A percentile compares a stretch with the other conserved stretches of the same genome.
phyloP scores from a whole-genome alignment of 1,284 basidiomycete species.

The Papiliotrema nemorosa region DNA sequence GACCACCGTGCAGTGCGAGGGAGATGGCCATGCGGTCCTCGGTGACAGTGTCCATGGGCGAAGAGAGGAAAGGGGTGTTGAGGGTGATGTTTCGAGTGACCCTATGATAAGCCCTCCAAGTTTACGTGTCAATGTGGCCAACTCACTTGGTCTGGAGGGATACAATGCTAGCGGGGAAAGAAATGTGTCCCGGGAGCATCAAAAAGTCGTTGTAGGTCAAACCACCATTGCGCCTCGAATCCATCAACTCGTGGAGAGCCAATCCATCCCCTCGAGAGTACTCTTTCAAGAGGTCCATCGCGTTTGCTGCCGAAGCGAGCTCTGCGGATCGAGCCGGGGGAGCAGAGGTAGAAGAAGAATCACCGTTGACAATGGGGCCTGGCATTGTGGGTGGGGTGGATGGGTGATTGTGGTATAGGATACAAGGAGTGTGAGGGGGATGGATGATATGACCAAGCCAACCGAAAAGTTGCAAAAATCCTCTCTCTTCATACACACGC shows the following conservation, averaged over 20 bases:
- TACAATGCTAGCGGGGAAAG: constrained; percentile 73
- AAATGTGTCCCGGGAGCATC: constrained; percentile 91
- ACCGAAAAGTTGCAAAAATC: no score
- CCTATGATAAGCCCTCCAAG: constrained; percentile 22
- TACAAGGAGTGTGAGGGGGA: not conserved
- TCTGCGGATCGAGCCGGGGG: constrained; percentile 11
- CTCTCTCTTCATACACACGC: no score
- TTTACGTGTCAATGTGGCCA: not conserved
- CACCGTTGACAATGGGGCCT: constrained; percentile 7
- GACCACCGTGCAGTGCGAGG: constrained; percentile 90
- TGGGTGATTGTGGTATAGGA: not conserved
- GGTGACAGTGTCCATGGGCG: constrained; percentile 99
- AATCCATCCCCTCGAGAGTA: constrained; percentile 84
- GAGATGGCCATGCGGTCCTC: constrained; percentile 96
- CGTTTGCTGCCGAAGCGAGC: constrained; percentile 45
- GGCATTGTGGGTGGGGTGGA: not conserved
- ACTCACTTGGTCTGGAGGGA: constrained; percentile 66
- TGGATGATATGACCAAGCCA: not conserved
- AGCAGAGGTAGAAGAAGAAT: constrained; percentile 4
- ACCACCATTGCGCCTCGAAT: constrained; percentile 82
- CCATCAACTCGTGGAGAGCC: constrained; percentile 80
- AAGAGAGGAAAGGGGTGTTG: constrained; percentile 96
- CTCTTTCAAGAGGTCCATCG: constrained; percentile 67
- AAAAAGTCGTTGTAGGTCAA: constrained; percentile 97
- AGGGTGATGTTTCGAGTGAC: constrained; percentile 89